A percentile compares a stretch with the other conserved stretches of the same genome.
Conservation (phyloP, 2,329 filamentous ascomycete genomes). For the Dichotomopilus funicola region DNA sequence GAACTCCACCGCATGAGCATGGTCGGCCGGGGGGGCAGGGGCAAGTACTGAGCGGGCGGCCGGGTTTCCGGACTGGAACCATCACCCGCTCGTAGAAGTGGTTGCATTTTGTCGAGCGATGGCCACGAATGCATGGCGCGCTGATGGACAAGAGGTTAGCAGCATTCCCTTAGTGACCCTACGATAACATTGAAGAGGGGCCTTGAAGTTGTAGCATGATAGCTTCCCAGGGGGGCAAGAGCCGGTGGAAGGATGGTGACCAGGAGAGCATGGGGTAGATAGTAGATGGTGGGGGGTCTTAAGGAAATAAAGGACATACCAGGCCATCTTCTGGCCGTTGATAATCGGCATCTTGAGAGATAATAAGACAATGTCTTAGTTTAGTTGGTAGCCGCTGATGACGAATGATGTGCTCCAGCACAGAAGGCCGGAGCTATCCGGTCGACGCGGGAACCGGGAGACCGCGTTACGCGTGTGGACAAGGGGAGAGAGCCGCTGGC, state of each 20-base stretch:
- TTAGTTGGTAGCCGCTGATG: constrained; percentile 6
- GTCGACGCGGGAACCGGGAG: neutral
- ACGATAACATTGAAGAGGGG: neutral
- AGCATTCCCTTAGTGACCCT: neutral
- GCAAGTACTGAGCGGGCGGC: constrained; percentile 62
- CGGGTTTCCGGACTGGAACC: constrained; percentile 65
- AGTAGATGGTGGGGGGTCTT: neutral
- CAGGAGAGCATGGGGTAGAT: neutral
- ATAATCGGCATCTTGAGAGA: constrained; percentile 55
- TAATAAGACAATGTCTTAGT: neutral
- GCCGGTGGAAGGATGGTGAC: neutral
- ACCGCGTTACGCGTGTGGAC: neutral
- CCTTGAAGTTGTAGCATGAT: neutral
- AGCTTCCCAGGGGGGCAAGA: neutral
- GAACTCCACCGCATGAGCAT: constrained; percentile 59
- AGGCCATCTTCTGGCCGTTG: constrained; percentile 66
- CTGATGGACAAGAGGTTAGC: constrained; percentile 34
- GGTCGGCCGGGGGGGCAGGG: constrained; percentile 56
- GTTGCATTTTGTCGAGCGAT: constrained; percentile 68
- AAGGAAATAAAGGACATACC: constrained; percentile 43
- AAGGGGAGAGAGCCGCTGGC: neutral
- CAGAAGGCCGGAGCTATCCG: neutral
- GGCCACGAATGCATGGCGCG: constrained; percentile 68
- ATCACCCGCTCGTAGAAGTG: constrained; percentile 62
- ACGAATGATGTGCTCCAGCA: neutral